Evolutionary conservation across 1,139 yeast genomes (phyloP), one percentile per base, ranked within the genome.

Genomic region (Suhomyces choctaworum): DNA sequence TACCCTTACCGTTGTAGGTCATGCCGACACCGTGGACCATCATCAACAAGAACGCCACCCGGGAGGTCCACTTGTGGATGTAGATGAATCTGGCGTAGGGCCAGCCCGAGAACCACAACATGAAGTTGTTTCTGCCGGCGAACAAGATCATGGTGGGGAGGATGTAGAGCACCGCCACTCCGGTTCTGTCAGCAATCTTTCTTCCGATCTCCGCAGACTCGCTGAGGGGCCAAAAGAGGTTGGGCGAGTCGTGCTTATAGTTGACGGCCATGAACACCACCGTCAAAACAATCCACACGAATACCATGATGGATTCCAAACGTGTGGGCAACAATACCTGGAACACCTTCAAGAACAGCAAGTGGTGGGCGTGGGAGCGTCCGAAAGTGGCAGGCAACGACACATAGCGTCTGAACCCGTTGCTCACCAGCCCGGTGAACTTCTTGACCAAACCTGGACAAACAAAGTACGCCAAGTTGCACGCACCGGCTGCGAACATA

Each of bases 91-190:
- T 70, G 2, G 80, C 64, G 46, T 73, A 73, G 16, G 76, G 66
- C 82, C 88, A 80, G 27, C 88, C 85, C 3, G 88, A 79, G 27
- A 79, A 32, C 67, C 74, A 70, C 45, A 78, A 76, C 49, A 84
- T 57, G 34, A 83, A 60, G 53, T 83, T 84, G 55, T 84, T 84
- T 62, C 87, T 66, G 12, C 85, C 84, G 8, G 81, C 78, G 52
- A 81, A 78, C 28, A 80, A 56, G 14, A 78, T 61, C 28, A 76
- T 51, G 6, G 73, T 39, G 5, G 88, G 87, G 36, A 76, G 56
- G 39, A 73, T 62, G 36, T 69, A 67, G 32, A 70, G 51, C 4
- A 73, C 64, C 39, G 78, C 50, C 13, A 74, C 55, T 16, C 83
- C 87, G 2, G 82, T 56, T 56, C 94, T 68, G 50, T 78, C 83